Evolutionary conservation across 306 rosid genomes (phyloP).

Genomic region (Heteromeles arbutifolia): DNA sequence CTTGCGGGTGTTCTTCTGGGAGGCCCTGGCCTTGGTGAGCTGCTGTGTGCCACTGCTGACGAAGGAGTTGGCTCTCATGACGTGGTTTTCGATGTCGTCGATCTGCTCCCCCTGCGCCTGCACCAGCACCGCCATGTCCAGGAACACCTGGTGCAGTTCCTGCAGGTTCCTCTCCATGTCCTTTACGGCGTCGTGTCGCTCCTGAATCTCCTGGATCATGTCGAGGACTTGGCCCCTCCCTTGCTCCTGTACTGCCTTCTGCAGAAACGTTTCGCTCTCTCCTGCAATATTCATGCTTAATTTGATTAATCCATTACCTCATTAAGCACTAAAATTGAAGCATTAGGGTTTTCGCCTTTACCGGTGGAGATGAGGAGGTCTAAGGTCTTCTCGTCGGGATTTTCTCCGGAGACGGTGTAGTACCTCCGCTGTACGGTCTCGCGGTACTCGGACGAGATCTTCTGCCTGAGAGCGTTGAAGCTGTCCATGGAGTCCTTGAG

Average conservation of each 20-base stretch:
- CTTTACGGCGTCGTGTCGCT: slow-evolving; percentile 73
- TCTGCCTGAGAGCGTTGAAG: slow-evolving; percentile 53
- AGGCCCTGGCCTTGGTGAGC: slow-evolving; percentile 37
- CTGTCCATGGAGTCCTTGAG: slow-evolving; percentile 78
- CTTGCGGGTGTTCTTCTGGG: slow-evolving; percentile 59
- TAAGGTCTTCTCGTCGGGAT: slow-evolving; percentile 85
- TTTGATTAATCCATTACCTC: not conserved
- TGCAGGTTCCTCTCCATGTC: slow-evolving; percentile 76
- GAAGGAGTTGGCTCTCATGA: slow-evolving; percentile 61
- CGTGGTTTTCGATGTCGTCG: slow-evolving; percentile 76
- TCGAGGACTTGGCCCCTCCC: slow-evolving; percentile 67
- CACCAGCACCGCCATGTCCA: slow-evolving; percentile 92
- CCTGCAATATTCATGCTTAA: slow-evolving; percentile 26
- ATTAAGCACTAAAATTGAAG: not conserved
- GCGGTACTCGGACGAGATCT: slow-evolving; percentile 72
- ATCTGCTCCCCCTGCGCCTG: slow-evolving; percentile 71
- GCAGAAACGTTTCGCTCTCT: slow-evolving; percentile 80
- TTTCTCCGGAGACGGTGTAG: slow-evolving; percentile 92
- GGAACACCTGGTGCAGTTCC: slow-evolving; percentile 81
- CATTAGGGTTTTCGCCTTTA: not conserved
- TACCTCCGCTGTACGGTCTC: slow-evolving; percentile 90
- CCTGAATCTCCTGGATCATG: slow-evolving; percentile 79
- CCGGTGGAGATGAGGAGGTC: slow-evolving; percentile 88
- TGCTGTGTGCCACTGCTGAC: slow-evolving; percentile 52
- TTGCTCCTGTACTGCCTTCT: slow-evolving; percentile 77